Evolutionary conservation across 176 grass and related monocot genomes (phyloP).

Genomic region (Aegilops umbellulata): DNA sequence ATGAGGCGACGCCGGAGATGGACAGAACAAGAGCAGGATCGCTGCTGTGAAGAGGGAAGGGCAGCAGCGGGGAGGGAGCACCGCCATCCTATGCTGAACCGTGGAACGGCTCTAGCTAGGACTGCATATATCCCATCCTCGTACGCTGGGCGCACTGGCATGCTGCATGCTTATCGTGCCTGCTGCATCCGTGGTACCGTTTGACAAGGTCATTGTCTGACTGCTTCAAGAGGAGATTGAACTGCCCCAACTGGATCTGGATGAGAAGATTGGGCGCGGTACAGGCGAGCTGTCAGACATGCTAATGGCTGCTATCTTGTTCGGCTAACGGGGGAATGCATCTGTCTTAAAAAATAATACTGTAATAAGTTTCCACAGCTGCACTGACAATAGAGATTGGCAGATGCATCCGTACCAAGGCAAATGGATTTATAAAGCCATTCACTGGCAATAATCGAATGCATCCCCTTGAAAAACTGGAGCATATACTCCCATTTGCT

Average conservation of each 20-base stretch:
- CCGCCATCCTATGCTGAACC: conserved; percentile 34
- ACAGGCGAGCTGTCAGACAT: background rate
- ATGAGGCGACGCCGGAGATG: conserved; percentile 34
- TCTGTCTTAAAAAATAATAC: background rate
- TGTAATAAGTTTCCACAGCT: background rate
- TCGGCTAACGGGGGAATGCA: background rate
- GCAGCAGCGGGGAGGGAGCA: conserved; percentile 11
- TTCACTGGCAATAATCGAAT: background rate
- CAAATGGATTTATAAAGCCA: background rate
- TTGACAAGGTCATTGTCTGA: conserved; percentile 37
- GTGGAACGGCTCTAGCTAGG: background rate
- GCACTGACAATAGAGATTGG: background rate
- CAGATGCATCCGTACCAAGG: no score
- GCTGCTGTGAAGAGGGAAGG: conserved; percentile 11
- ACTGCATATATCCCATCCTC: conserved; percentile 30
- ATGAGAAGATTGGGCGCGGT: background rate
- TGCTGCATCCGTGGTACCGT: background rate
- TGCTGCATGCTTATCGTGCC: background rate
- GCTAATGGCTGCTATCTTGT: no score
- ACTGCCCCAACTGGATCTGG: background rate
- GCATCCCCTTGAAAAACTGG: background rate
- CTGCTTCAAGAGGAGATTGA: conserved; percentile 7
- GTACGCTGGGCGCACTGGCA: conserved; percentile 12
- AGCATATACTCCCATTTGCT: background rate
- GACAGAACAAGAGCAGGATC: conserved; percentile 33